A percentile compares a stretch with the other conserved stretches of the same genome.
These are phyloP conservation scores for Entomortierella lignicola DNA, from an alignment of 192 early-diverging fungal genomes.

Conservation along the genomic window DNA sequence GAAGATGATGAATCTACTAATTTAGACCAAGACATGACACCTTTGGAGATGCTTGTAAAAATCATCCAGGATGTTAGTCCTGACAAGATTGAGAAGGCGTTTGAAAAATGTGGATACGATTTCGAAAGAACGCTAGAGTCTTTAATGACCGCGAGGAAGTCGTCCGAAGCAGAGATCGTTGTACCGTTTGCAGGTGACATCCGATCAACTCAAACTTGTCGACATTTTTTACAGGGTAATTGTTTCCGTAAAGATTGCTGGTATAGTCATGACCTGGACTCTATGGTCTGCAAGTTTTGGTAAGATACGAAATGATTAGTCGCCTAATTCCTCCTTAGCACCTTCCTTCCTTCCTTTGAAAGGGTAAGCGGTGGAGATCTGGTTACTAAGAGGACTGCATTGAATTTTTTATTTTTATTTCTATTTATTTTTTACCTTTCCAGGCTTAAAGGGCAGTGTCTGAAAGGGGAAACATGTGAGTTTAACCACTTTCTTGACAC, in stretches of 20 bases:
- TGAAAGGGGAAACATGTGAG: slow-evolving; percentile 64
- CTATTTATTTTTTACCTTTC: not conserved
- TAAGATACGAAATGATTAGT: too few species aligned
- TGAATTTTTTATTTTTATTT: slow-evolving; percentile 2
- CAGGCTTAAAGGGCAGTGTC: slow-evolving; percentile 64
- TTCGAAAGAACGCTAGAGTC: slow-evolving; percentile 55
- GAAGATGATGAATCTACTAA: slow-evolving; percentile 26
- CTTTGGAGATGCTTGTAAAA: slow-evolving; percentile 55
- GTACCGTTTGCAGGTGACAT: slow-evolving; percentile 8
- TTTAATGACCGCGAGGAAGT: slow-evolving; percentile 26
- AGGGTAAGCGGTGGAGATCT: too few species aligned
- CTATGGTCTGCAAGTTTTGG: slow-evolving; percentile 70
- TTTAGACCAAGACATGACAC: slow-evolving; percentile 59
- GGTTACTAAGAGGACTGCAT: too few species aligned
- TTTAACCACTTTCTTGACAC: slow-evolving; percentile 63
- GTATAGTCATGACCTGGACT: slow-evolving; percentile 65
- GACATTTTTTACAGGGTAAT: slow-evolving; percentile 65
- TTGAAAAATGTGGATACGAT: slow-evolving; percentile 57
- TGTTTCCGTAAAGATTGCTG: slow-evolving; percentile 68
- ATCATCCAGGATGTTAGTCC: slow-evolving; percentile 56
- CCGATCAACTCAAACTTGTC: slow-evolving; percentile 55
- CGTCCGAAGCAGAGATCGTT: slow-evolving; percentile 1
- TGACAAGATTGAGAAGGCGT: slow-evolving; percentile 49
- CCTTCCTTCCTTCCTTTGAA: too few species aligned
- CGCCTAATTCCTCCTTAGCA: too few species aligned